These are phyloP conservation scores for Aspergillus neotritici DNA, from an alignment of 2,329 filamentous ascomycete species.

Conservation along the genomic window DNA sequence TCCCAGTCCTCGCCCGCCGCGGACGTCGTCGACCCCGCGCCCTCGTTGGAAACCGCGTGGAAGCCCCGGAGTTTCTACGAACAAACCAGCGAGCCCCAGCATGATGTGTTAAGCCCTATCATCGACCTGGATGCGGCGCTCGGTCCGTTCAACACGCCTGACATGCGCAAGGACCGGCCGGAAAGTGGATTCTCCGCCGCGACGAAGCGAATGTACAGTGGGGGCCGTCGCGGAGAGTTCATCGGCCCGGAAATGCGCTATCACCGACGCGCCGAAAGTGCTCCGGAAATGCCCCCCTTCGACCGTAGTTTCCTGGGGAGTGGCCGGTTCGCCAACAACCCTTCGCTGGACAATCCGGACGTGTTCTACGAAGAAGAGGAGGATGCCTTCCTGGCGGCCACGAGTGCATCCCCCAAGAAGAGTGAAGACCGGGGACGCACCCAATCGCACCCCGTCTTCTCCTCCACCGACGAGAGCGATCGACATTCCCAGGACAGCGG, in stretches of 20 bases:
- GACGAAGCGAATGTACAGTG: slow-evolving; percentile 45
- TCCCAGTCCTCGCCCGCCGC: slow-evolving; percentile 16
- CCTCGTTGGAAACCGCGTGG: slow-evolving; percentile 35
- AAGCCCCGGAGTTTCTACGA: slow-evolving; percentile 43
- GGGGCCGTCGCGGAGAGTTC: slow-evolving; percentile 43
- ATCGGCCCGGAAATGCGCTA: slow-evolving; percentile 46
- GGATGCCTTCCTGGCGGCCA: slow-evolving; percentile 43
- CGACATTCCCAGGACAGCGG: slow-evolving; percentile 20
- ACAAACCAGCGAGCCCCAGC: slow-evolving; percentile 38
- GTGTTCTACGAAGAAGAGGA: slow-evolving; percentile 49
- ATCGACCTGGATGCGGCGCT: slow-evolving; percentile 93
- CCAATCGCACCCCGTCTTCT: slow-evolving; percentile 1
- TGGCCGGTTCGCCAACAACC: slow-evolving; percentile 34
- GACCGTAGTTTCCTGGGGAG: slow-evolving; percentile 38
- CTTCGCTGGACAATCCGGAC: slow-evolving; percentile 39
- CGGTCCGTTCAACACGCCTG: slow-evolving; percentile 76
- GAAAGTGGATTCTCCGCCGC: slow-evolving; percentile 36
- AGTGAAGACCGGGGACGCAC: slow-evolving; percentile 9
- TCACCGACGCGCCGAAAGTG: slow-evolving; percentile 47
- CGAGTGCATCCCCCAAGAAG: slow-evolving; percentile 24
- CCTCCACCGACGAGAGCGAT: slow-evolving; percentile 11
- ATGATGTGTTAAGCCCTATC: slow-evolving; percentile 68
- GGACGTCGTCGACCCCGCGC: slow-evolving; percentile 5
- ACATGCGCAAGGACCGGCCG: slow-evolving; percentile 31
- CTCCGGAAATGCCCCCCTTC: slow-evolving; percentile 45